Evolutionary conservation across 371 early-diverging fungal genomes (phyloP), one percentile per base, ranked within the genome.

Genomic region (Basidiobolus meristosporus): DNA sequence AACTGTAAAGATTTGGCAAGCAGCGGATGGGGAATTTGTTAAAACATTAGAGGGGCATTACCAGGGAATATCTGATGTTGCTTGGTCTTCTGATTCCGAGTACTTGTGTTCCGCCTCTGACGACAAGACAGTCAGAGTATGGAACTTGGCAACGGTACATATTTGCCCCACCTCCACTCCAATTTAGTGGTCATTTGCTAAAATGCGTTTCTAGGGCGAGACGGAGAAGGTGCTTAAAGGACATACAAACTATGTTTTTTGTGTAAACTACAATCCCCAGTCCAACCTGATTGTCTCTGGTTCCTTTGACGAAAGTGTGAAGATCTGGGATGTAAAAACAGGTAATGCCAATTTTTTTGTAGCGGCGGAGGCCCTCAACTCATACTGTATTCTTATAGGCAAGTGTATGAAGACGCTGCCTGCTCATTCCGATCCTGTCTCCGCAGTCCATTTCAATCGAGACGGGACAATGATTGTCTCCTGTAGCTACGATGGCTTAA

Each of bases 381-480:
- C n/a, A n/a, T n/a, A n/a, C n/a, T n/a, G n/a, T n/a, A n/a, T n/a
- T n/a, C n/a, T n/a, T 28, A n/a, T 46, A 73, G 75, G 77, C 37
- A 78, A 82, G 56, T 95, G 89, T 50, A 69, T 90, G 49, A 85
- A 78, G 48, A 77, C 77, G 1, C 60, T 97, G 34, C 84, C 86
- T 11, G 97, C 91, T 12, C 97, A 97, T 57, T 85, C 90, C 22
- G 95, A 96, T 47, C 97, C 96, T 7, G 97, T 97, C 14, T 73
- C 90, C 20, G 80, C 88, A 2, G 88, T 91, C 2, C 86, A 89
- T 52, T 97, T 97, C 49, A 90, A 90, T 57, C 69, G 90, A 41
- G 98, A 97, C 55, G 96, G 98, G 17, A 82, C 91, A 2, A 78
- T 91, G 69, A 82, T 97, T 43, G 97, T 89, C 2, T 87, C 89